Base-by-base conservation (phyloP, 2,329 filamentous ascomycete species). In the Trichoderma koningiopsis region DNA sequence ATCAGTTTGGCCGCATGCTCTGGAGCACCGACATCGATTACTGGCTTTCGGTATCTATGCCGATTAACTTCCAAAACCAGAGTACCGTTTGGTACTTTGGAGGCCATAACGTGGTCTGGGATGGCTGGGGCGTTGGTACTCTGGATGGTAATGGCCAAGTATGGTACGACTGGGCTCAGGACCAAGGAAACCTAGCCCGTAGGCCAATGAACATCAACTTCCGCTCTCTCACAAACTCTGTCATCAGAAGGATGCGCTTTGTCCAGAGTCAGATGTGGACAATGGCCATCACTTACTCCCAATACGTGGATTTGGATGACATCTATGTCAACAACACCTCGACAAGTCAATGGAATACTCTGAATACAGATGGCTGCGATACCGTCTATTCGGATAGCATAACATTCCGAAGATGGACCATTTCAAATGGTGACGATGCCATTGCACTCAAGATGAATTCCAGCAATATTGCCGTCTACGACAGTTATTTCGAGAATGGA, bases 191-290 rank as follows among this genome's bases (percentile, higher is more conserved):
- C 70, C 79, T 84, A 68, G 79, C 82, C 3, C 76, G 82, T 14
- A 80, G 86, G 11, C 86, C 86, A 10, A 83, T 89, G 72, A 87
- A 84, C 22, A 81, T 88, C 73, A 82, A 80, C 69, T 78, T 77
- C 61, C 72, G 78, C 22, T 77, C 79, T 3, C 79, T 85, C 4
- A 83, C 76, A 5, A 83, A 88, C 73, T 83, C 83, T 0, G 74
- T 83, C 4, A 78, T 88, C 14, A 77, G 79, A 47, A 81, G 84
- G 3, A 70, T 88, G 19, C 79, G 79, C 2, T 88, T 87, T 71
- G 76, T 89, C 8, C 83, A 86, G 70, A 86, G 83, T 70, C 87
- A 89, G 77, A 89, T 89, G 87, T 89, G 87, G 83, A 85, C 84
- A 0, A 84, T 88, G 81, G 83, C 84, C 1, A 81, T 87, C 35